A percentile compares a stretch with the other conserved stretches of the same genome.
These are phyloP conservation scores for Naganishia vaughanmartiniae DNA, from an alignment of 768 basidiomycete genomes.

Conservation along the genomic window DNA sequence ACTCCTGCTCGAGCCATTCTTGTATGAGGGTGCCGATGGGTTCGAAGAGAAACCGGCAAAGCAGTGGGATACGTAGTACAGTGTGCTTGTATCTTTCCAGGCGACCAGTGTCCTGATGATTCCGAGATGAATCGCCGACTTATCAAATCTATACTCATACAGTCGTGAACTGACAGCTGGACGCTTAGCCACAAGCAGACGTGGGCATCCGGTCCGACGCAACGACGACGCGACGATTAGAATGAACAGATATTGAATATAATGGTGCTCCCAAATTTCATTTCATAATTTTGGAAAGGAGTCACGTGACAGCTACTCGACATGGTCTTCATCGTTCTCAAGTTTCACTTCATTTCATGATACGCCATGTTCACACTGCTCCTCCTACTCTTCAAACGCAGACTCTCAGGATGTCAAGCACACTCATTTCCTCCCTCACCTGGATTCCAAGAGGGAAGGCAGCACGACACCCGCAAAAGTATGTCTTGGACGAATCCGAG, in stretches of 20 bases:
- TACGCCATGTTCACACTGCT: not conserved
- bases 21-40: slow-evolving; percentile 19
- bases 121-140: too few relatives aligned
- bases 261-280: slow-evolving; percentile 10
- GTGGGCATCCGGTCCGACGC: too few relatives aligned
- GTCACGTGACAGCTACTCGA: slow-evolving; percentile 13
- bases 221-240: too few relatives aligned
- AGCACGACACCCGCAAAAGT: slow-evolving; percentile 72
- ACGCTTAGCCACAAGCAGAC: too few relatives aligned
- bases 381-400: not conserved
- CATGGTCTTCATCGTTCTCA: not conserved
- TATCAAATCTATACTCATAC: too few relatives aligned
- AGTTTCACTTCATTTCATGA: not conserved
- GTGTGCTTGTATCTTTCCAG: too few relatives aligned
- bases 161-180: too few relatives aligned
- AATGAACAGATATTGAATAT: too few relatives aligned
- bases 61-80: slow-evolving; percentile 9
- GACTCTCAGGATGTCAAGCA: slow-evolving; percentile 45
- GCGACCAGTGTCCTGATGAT: too few relatives aligned
- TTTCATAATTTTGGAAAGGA: slow-evolving; percentile 1
- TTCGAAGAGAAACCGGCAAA: slow-evolving; percentile 27
- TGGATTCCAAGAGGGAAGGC: slow-evolving; percentile 81
- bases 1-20: slow-evolving; percentile 24
- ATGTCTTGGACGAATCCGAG: slow-evolving; percentile 85
- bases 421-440: slow-evolving; percentile 48